These are phyloP conservation scores for Trichoderma arundinaceum DNA, from an alignment of 2,329 filamentous ascomycete genomes.

Conservation along the genomic window DNA sequence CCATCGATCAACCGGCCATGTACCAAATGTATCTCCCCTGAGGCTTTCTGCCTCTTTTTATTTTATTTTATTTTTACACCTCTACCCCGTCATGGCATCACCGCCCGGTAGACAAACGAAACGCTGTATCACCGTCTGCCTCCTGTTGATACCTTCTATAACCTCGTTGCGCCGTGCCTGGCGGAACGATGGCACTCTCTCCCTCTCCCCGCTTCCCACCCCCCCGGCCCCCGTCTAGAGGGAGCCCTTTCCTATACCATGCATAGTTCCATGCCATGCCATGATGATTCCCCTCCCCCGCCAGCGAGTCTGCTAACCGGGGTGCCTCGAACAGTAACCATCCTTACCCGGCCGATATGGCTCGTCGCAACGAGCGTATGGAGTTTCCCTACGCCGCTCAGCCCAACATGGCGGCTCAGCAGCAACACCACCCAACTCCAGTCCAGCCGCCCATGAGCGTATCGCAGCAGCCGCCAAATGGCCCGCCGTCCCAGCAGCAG, in stretches of 20 bases:
- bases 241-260: constrained; percentile 32
- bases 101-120: constrained; percentile 33
- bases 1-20: constrained; percentile 25
- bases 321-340: constrained; percentile 47
- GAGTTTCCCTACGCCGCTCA: constrained; percentile 51
- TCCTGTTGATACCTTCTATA: constrained; percentile 36
- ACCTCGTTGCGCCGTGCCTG: constrained; percentile 33
- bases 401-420: constrained; percentile 47
- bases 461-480: constrained; percentile 48
- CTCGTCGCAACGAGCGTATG: constrained; percentile 51
- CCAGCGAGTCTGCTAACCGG: constrained; percentile 41
- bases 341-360: constrained; percentile 59
- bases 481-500: constrained; percentile 44
- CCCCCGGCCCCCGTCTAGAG: constrained; percentile 29
- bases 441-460: constrained; percentile 54
- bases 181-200: constrained; percentile 31
- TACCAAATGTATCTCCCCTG: constrained; percentile 34
- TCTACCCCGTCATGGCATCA: constrained; percentile 29
- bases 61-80: constrained; percentile 28
- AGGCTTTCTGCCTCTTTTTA: neutral
- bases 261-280: constrained; percentile 37
- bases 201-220: constrained; percentile 20
- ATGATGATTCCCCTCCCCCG: constrained; percentile 38
- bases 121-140: constrained; percentile 38
- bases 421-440: constrained; percentile 48